Base-by-base conservation (phyloP, 805 yeast species). In the Saccharomyces mikatae region DNA sequence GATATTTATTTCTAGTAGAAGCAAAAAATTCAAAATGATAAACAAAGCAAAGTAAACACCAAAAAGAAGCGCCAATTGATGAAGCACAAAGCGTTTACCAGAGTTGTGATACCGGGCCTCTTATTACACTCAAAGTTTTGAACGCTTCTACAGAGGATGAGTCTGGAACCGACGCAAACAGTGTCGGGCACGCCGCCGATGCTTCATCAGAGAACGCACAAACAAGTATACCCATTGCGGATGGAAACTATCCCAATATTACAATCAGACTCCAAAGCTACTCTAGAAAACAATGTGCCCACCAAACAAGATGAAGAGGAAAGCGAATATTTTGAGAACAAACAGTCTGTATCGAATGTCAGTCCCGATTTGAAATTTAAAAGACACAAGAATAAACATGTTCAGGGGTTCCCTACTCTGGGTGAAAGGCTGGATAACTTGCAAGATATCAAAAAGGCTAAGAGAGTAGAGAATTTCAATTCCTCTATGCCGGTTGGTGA, bases 381-480 rank as follows among this genome's bases (percentile, higher is more conserved):
- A 47, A 62, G 71, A 41, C 71, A 67, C 53, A 64, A 60, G 52
- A 62, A 54, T 22, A 62, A 61, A 47, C 57, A 59, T 32, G 51
- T 54, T 6, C 49, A 57, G 3, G 70, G 70, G 4, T 56, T 60
- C 0, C 68, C 70, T 2, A 54, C 68, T 11, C 48, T 69, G 30
- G 71, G 70, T 1, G 71, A 68, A 51, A 30, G 69, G 49, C 52
- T 68, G 24, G 71, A 66, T 52, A 61, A 61, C 49, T 51, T 68
- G 28, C 70, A 66, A 44, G 66, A 63, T 53, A 56, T 62, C 11
- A 58, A 58, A 44, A 60, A 58, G 44, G 69, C 73, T 9, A 64
- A 64, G 53, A 57, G 70, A 61, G 58, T 69, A 29, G 71, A 67
- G 29, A 67, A 66, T 54, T 69, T 69, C 50, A 69, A 68, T 50